Evolutionary conservation across 805 yeast genomes (phyloP).

Genomic region (Sugiyamaella americana): DNA sequence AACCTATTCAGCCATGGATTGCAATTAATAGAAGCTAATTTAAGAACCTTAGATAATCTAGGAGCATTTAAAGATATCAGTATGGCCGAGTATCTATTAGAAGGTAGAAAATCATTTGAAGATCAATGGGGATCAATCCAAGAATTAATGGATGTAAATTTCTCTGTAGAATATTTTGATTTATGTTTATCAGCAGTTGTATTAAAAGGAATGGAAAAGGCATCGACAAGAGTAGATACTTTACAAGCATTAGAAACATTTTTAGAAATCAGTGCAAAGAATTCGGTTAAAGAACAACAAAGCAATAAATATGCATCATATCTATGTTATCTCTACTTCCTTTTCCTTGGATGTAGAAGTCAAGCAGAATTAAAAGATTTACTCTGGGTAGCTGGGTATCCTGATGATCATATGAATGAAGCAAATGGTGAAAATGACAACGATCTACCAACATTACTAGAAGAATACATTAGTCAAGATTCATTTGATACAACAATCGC

Average conservation of each 20-base stretch:
- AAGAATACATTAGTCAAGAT: slow-evolving; percentile 17
- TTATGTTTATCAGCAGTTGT: slow-evolving; percentile 21
- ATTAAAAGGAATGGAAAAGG: slow-evolving; percentile 22
- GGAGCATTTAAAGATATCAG: slow-evolving; percentile 19
- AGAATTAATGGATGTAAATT: slow-evolving; percentile 12
- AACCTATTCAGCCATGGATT: slow-evolving; percentile 21
- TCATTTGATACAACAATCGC: slow-evolving; percentile 19
- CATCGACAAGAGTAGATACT: slow-evolving; percentile 20
- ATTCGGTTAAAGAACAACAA: slow-evolving; percentile 9
- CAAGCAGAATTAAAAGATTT: slow-evolving; percentile 20
- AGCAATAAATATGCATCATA: slow-evolving; percentile 15
- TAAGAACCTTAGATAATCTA: slow-evolving; percentile 19
- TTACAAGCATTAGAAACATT: slow-evolving; percentile 22
- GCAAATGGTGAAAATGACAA: slow-evolving; percentile 6
- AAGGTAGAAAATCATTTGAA: slow-evolving; percentile 12
- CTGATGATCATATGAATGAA: slow-evolving; percentile 19
- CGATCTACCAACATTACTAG: slow-evolving; percentile 19
- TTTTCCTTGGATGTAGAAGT: slow-evolving; percentile 23
- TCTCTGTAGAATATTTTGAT: slow-evolving; percentile 22
- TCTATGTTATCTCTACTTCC: slow-evolving; percentile 22
- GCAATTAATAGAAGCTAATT: slow-evolving; percentile 16
- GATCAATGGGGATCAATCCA: slow-evolving; percentile 16
- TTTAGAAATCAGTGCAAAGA: slow-evolving; percentile 23
- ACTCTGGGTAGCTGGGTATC: slow-evolving; percentile 26
- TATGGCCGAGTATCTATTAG: slow-evolving; percentile 15